phyloP scores from a whole-genome alignment of 805 yeast genomes.

The Suhomyces emberorum region DNA sequence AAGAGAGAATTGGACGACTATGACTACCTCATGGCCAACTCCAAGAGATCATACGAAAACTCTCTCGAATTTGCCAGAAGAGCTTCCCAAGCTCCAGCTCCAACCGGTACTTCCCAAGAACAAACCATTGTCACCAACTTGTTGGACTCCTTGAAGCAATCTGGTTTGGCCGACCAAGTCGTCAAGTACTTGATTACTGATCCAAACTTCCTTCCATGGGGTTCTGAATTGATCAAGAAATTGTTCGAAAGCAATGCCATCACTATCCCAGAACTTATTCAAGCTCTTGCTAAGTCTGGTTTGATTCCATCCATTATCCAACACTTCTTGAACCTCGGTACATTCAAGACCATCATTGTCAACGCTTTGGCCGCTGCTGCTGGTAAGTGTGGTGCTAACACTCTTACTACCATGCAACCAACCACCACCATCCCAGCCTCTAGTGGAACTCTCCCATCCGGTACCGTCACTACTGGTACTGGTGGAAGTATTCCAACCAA shows the following conservation, averaged over 20 bases:
- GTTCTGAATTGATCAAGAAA: conserved; percentile 34
- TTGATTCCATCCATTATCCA: conserved; percentile 35
- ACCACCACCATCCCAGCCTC: conserved; percentile 21
- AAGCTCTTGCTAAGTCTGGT: conserved; percentile 34
- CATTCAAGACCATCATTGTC: conserved; percentile 38
- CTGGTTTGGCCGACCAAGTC: conserved; percentile 40
- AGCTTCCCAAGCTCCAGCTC: conserved; percentile 1
- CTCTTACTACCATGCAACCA: conserved; percentile 24
- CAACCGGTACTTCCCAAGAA: not conserved
- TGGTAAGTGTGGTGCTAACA: conserved; percentile 33
- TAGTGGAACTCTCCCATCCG: conserved; percentile 7
- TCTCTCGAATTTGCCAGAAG: conserved; percentile 1
- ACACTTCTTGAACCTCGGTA: conserved; percentile 35
- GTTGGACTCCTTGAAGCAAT: conserved; percentile 42
- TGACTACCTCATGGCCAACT: not conserved
- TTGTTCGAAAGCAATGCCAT: conserved; percentile 30
- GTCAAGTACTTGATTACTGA: conserved; percentile 37
- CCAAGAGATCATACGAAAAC: conserved; percentile 4
- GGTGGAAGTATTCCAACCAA: conserved; percentile 6
- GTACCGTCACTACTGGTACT: conserved; percentile 13
- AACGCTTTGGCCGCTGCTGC: conserved; percentile 43
- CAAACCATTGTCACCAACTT: conserved; percentile 23
- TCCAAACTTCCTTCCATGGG: conserved; percentile 33
- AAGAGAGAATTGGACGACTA: conserved; percentile 19
- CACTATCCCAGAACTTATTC: conserved; percentile 23